Evolutionary conservation across 2,329 filamentous ascomycete species (phyloP), one percentile per base, ranked within the genome.

Genomic region (Colletotrichum australisinense): DNA sequence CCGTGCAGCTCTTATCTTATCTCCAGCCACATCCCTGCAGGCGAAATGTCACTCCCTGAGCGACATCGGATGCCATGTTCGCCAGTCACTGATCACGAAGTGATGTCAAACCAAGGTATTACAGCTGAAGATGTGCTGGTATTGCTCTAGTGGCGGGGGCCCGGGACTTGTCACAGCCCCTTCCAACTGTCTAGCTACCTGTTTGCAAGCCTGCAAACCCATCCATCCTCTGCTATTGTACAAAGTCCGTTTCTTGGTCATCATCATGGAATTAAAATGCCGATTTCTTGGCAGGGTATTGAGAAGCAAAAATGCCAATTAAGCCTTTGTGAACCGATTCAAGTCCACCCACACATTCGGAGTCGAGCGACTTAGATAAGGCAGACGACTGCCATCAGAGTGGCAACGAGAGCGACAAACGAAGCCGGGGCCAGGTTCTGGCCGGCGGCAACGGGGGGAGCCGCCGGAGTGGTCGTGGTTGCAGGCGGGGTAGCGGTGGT

Each of bases 401-500:
- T 81, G 26, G 83, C 55, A 53, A 80, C 76, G 16, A 85, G 76
- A 19, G 81, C 83, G 11, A 78, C 78, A 46, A 82, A 72, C 0
- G 83, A 84, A 32, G 80, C 80, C 5, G 77, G 78, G 9, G 78
- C 75, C 53, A 81, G 74, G 28, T 63, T 63, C 32, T 78, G 77
- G 42, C 76, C 79, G 1, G 81, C 83, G 9, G 77, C 80, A 73
- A 76, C 79, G 28, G 78, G 76, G 9, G 78, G 68, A 24, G 75
- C 70, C 2, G 57, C 52, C 2, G 74, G 74, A 7, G 59, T 74
- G n/a, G 76, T 72, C 26, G 59, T 19, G 26, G 42, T 24, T 5
- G 60, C 49, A 42, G 73, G 55, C 6, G 74, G 73, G 0, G 74
- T 35, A 19, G 77, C 74, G n/a, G 77, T 74, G 28, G 76, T 76